Base-by-base conservation (phyloP, 108 stramenopile genomes). In the Chaetoceros tenuissimus region DNA sequence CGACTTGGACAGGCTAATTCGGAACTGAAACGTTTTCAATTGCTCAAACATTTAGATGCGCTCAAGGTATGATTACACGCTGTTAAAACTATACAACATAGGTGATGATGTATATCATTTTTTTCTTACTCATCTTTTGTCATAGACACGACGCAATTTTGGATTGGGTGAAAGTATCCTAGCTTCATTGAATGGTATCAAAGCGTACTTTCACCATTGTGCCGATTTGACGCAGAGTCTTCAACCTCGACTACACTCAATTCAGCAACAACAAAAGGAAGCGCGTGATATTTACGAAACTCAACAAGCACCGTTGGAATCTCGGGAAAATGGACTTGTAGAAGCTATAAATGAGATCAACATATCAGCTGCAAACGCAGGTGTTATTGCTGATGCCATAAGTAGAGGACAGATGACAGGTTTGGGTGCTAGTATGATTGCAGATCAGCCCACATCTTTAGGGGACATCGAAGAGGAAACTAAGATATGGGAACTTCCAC, bases 11-110 rank as follows among this genome's bases (percentile, higher is more conserved):
- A 88, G 57, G 83, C 84, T 24, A 85, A 80, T 53, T 80, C 90
- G 2, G 89, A 91, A 60, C 58, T 91, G 56, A 91, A 85, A 49
- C 75, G 89, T 26, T 91, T 91, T 60, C 89, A 87, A 52, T 64
- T 91, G 16, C 59, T 87, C 58, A 75, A 84, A 51, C 71, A 84
- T 48, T 66, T 91, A 34, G 81, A 85, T 28, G 76, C 78, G 8
- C 72, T 84, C 61, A 91, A 91, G 69, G 69, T 64, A 21, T 24
- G 63, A 2, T 31, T 53, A 25, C 17, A 22, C 3, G 0, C 25
- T 2, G 8, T 45, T 46, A 0, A 17, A n/a, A n/a, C n/a, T n/a
- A n/a, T n/a, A n/a, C n/a, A n/a, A n/a, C n/a, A n/a, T n/a, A n/a
- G n/a, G n/a, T n/a, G n/a, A n/a, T n/a, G n/a, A n/a, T n/a, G n/a